A percentile compares a stretch with the other conserved stretches of the same genome.
Evolutionary conservation across 805 yeast species (phyloP).

Genomic region (Nakazawaea anatomiae): DNA sequence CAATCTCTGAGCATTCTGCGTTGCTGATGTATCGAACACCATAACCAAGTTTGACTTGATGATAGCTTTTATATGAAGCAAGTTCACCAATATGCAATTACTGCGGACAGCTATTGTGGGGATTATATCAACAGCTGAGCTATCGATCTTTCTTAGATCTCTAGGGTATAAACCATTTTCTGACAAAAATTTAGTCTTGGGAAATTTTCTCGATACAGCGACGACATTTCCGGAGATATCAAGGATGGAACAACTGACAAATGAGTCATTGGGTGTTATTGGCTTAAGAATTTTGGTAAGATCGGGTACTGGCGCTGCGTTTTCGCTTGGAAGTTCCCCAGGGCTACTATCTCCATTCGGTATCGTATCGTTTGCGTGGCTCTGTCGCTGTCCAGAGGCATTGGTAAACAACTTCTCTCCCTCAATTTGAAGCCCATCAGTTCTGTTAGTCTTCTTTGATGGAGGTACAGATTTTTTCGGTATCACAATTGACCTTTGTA

Average conservation of each 20-base stretch:
- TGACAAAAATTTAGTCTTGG: conserved; percentile 62
- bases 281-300: conserved; percentile 29
- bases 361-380: background rate
- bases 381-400: background rate
- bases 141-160: conserved; percentile 80
- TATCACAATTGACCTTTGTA: background rate
- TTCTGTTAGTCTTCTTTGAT: background rate
- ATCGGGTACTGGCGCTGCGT: conserved; percentile 2
- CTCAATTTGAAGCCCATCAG: background rate
- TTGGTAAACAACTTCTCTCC: background rate
- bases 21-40: conserved; percentile 71
- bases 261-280: conserved; percentile 40
- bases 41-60: conserved; percentile 75
- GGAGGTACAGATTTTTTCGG: background rate
- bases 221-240: conserved; percentile 63
- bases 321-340: background rate
- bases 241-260: conserved; percentile 77
- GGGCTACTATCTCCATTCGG: background rate
- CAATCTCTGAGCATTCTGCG: conserved; percentile 59
- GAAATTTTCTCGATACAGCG: conserved; percentile 66
- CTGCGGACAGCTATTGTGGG: conserved; percentile 83
- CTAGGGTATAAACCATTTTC: conserved; percentile 77
- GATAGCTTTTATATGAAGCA: conserved; percentile 84
- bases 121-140: conserved; percentile 69
- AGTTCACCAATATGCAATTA: conserved; percentile 71